Percentiles rank a stretch among this genome's conserved stretches.
These are phyloP conservation scores for Neospermospora avenae DNA, from an alignment of 2,329 filamentous ascomycete genomes.

Conservation along the genomic window DNA sequence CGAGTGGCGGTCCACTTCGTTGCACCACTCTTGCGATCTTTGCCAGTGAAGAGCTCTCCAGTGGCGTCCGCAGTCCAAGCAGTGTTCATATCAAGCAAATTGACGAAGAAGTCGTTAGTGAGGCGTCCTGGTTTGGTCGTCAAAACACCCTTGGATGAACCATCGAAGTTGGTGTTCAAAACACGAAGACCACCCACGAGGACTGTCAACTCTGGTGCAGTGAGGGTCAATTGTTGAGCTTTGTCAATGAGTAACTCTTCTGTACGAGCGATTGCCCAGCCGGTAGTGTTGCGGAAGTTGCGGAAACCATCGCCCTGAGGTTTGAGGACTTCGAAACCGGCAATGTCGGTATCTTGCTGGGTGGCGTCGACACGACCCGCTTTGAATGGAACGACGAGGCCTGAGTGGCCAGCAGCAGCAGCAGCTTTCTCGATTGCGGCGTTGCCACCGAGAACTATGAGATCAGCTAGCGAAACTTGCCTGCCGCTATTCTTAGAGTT, in stretches of 20 bases:
- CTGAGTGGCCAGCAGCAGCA: conserved; percentile 27
- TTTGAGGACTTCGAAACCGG: conserved; percentile 52
- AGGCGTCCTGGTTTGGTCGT: conserved; percentile 53
- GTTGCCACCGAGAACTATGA: conserved; percentile 54
- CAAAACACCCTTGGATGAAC: conserved; percentile 51
- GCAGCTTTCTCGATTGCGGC: conserved; percentile 56
- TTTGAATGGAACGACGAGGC: conserved; percentile 48
- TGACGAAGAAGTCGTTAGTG: conserved; percentile 60
- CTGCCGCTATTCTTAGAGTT: conserved; percentile 50
- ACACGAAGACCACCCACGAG: conserved; percentile 55
- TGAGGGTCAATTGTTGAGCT: conserved; percentile 53
- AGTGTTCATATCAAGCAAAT: conserved; percentile 53
- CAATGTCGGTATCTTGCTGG: conserved; percentile 52
- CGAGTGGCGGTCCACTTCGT: conserved; percentile 57
- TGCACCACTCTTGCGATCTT: conserved; percentile 51
- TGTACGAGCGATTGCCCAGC: conserved; percentile 46
- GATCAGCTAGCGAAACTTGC: conserved; percentile 56
- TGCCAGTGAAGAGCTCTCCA: conserved; percentile 49
- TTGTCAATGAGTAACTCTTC: conserved; percentile 56
- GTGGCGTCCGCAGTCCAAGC: conserved; percentile 46
- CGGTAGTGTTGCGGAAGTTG: conserved; percentile 49
- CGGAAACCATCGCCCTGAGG: conserved; percentile 56
- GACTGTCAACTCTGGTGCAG: conserved; percentile 53
- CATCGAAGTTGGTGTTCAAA: conserved; percentile 55
- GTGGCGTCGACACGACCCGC: conserved; percentile 55